These are phyloP conservation scores for Coleophoma eucalyptorum DNA, from an alignment of 2,329 filamentous ascomycete species.

Conservation along the genomic window DNA sequence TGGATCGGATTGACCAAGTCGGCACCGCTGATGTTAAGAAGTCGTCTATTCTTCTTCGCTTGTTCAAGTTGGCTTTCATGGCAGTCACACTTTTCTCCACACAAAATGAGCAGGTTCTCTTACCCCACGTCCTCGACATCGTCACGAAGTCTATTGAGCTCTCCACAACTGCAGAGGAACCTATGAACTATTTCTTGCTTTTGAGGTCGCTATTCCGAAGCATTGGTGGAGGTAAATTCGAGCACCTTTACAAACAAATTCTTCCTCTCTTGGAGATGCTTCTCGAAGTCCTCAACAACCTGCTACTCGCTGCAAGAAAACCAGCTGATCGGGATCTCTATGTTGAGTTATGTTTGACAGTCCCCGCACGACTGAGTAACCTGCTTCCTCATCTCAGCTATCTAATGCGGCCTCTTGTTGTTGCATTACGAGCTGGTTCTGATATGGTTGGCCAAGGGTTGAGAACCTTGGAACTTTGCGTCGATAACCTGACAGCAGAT, in stretches of 20 bases:
- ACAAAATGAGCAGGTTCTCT: conserved; percentile 91
- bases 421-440: conserved; percentile 84
- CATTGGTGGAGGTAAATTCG: conserved; percentile 95
- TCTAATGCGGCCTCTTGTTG: conserved; percentile 95
- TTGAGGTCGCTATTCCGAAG: conserved; percentile 90
- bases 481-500: conserved; percentile 96
- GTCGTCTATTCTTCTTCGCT: conserved; percentile 83
- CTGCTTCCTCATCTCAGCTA: conserved; percentile 93
- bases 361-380: conserved; percentile 91
- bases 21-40: conserved; percentile 89
- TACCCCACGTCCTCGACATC: conserved; percentile 95
- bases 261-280: conserved; percentile 95
- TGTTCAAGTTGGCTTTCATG: conserved; percentile 99
- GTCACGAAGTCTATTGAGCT: conserved; percentile 96
- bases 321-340: conserved; percentile 91
- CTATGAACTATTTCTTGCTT: conserved; percentile 97
- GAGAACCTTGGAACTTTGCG: conserved; percentile 89
- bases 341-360: conserved; percentile 93
- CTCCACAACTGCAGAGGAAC: conserved; percentile 91
- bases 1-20: conserved; percentile 94
- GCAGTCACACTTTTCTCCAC: conserved; percentile 92
- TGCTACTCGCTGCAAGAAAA: conserved; percentile 86
- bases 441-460: conserved; percentile 94
- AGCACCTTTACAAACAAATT: conserved; percentile 98
- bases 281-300: conserved; percentile 92